Percentiles rank a stretch among this genome's conserved stretches.
Evolutionary conservation across 495 filamentous ascomycete genomes (phyloP).

Genomic region (Thermothielavioides terrestris): DNA sequence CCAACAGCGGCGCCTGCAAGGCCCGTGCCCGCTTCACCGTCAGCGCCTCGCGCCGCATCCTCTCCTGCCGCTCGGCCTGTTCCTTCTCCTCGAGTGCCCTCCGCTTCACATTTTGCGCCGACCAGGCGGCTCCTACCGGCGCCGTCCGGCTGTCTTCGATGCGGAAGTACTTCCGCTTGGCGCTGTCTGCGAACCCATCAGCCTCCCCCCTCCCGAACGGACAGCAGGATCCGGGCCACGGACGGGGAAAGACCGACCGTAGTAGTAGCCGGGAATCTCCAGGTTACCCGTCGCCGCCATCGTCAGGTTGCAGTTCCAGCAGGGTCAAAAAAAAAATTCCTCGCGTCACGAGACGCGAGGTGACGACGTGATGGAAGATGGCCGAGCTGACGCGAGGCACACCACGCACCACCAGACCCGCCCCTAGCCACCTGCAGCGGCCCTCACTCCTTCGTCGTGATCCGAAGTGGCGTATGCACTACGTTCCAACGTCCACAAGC

Average conservation of each 20-base stretch:
- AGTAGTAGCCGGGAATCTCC: conserved; percentile 37
- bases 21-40: conserved; percentile 17
- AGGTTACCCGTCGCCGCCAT: no score
- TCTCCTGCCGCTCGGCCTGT: conserved; percentile 1
- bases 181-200: conserved; percentile 24
- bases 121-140: conserved; percentile 27
- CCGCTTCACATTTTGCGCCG: conserved; percentile 31
- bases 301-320: no score
- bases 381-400: no score
- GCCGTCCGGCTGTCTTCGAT: conserved; percentile 31
- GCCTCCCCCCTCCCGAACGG: background rate
- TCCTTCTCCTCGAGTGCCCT: conserved; percentile 20
- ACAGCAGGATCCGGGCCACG: no score
- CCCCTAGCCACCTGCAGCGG: no score
- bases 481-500: no score
- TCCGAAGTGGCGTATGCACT: no score
- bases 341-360: no score
- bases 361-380: no score
- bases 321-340: no score
- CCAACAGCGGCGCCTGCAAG: conserved; percentile 2
- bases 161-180: conserved; percentile 42
- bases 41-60: background rate
- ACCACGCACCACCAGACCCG: no score
- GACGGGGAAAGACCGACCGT: conserved; percentile 21
- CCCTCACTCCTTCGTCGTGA: no score